These are phyloP conservation scores for Sarocladiaceae sp. DNA, from an alignment of 2,329 filamentous ascomycete species.

Conservation along the genomic window DNA sequence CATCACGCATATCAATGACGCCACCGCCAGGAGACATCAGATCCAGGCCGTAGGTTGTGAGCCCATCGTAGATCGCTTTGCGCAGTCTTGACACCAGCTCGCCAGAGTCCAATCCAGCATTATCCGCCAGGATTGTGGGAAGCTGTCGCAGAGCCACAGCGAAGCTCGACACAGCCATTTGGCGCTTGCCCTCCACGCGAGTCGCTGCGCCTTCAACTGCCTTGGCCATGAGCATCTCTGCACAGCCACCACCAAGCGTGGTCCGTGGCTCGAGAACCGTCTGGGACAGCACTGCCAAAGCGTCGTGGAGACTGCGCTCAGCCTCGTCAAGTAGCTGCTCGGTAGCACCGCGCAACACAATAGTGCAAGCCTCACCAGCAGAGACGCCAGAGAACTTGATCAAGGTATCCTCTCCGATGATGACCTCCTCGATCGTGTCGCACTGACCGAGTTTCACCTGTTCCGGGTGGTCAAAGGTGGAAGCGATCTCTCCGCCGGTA, in stretches of 20 bases:
- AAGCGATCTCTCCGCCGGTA: slow-evolving; percentile 94
- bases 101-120: slow-evolving; percentile 91
- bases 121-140: slow-evolving; percentile 94
- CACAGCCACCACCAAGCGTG: slow-evolving; percentile 90
- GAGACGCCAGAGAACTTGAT: slow-evolving; percentile 97
- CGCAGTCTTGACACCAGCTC: slow-evolving; percentile 87
- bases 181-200: slow-evolving; percentile 94
- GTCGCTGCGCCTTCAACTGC: slow-evolving; percentile 90
- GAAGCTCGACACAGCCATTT: slow-evolving; percentile 86
- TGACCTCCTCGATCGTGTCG: slow-evolving; percentile 93
- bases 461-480: slow-evolving; percentile 96
- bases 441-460: slow-evolving; percentile 94
- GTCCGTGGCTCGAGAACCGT: slow-evolving; percentile 92
- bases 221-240: slow-evolving; percentile 99
- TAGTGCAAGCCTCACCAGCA: slow-evolving; percentile 89
- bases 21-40: slow-evolving; percentile 83
- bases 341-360: slow-evolving; percentile 91
- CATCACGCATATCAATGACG: slow-evolving; percentile 89
- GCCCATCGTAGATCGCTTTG: slow-evolving; percentile 90
- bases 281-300: slow-evolving; percentile 90
- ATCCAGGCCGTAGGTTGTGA: slow-evolving; percentile 88
- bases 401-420: slow-evolving; percentile 94
- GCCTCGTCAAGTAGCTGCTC: slow-evolving; percentile 96
- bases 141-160: slow-evolving; percentile 84
- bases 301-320: slow-evolving; percentile 92